phyloP scores from a whole-genome alignment of 805 yeast species.

The Torulaspora maleeae region DNA sequence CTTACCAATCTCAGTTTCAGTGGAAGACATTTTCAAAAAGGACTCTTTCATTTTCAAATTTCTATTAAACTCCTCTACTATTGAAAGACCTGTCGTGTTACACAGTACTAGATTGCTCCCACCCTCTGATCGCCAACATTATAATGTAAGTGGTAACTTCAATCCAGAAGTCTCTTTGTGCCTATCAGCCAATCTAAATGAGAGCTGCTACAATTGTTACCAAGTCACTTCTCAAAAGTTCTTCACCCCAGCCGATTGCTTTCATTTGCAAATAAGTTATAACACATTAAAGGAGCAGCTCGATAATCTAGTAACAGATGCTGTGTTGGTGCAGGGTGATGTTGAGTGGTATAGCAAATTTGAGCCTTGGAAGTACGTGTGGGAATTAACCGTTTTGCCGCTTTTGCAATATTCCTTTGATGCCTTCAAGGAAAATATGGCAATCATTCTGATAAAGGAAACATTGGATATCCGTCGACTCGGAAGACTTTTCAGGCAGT shows the following conservation, averaged over 20 bases:
- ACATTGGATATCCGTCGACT: conserved; percentile 4
- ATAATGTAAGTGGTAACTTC: conserved; percentile 21
- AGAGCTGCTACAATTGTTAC: conserved; percentile 29
- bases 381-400: conserved; percentile 26
- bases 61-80: conserved; percentile 24
- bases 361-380: conserved; percentile 23
- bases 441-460: conserved; percentile 9
- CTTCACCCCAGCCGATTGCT: conserved; percentile 22
- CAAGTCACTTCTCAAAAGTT: conserved; percentile 14
- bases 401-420: conserved; percentile 24
- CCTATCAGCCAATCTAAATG: conserved; percentile 19
- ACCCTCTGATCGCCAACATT: conserved; percentile 11
- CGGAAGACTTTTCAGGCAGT: background rate
- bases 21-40: conserved; percentile 32
- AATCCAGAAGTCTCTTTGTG: conserved; percentile 17
- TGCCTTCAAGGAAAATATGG: conserved; percentile 14
- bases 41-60: conserved; percentile 31
- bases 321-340: conserved; percentile 27
- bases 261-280: conserved; percentile 22
- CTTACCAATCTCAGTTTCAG: conserved; percentile 32
- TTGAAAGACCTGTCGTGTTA: conserved; percentile 26
- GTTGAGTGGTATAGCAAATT: conserved; percentile 23
- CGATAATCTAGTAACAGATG: conserved; percentile 27
- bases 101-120: conserved; percentile 17
- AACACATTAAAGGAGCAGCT: conserved; percentile 28